Base-by-base conservation (phyloP, 192 early-diverging fungal genomes). In the Coemansia sp. region DNA sequence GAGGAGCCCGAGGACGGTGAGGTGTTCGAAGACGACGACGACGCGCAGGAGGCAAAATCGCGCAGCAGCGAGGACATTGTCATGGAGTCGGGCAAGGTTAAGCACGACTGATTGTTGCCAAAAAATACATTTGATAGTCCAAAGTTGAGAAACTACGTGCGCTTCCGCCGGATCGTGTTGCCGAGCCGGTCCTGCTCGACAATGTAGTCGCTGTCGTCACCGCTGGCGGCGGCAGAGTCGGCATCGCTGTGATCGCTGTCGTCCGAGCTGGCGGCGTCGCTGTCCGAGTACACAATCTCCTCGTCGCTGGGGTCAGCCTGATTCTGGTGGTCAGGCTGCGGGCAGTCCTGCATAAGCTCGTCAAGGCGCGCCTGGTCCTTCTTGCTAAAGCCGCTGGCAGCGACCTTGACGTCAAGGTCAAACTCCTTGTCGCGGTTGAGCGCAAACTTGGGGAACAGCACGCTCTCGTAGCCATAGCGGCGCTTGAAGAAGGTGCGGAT, bases 381-480 rank as follows among this genome's bases (percentile, higher is more conserved):
- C 58, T 86, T 90, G 11, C 87, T 91, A 57, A 98, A 98, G 26
- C 97, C 97, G 68, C 91, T 94, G 21, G 97, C 97, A 17, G 93
- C 90, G 0, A 96, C 95, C 74, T 98, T 82, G 5, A 99, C 85
- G 79, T 99, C 97, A 20, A 99, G 78, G 54, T 83, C 81, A 67
- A 95, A 94, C 67, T 97, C 85, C 19, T 89, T 79, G 58, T 91
- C 83, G 14, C 81, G 71, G 56, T 96, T 91, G 27, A 85, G 59
- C 38, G 73, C 80, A 68, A 99, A 98, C 60, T 87, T 88, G 10
- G 97, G 97, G 64, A 90, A 99, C 38, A 96, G 71, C 36, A 81
- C 69, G 64, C 87, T 89, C 70, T 98, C 95, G 50, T 97, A 99
- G 45, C 84, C 82, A 64, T 90, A 99, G 19, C 92, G 84, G 49